Evolutionary conservation across 495 filamentous ascomycete species (phyloP).

Genomic region (Thozetella sp.): DNA sequence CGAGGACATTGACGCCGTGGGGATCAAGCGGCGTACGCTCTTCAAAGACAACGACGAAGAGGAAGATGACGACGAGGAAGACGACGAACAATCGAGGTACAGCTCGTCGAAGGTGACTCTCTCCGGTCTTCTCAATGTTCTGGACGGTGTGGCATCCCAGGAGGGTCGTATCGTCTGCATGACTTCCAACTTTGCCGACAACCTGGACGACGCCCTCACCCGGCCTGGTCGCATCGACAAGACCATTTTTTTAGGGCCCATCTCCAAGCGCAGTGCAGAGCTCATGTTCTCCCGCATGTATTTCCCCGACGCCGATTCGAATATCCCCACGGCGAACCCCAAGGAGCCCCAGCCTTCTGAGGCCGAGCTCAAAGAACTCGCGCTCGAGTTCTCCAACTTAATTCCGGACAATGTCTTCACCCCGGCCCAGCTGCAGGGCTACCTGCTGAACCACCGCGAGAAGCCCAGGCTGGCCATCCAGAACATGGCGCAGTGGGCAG

Average conservation of each 20-base stretch:
- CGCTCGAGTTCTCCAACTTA: conserved; percentile 47
- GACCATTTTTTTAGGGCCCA: conserved; percentile 59
- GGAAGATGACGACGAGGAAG: conserved; percentile 23
- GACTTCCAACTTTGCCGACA: conserved; percentile 72
- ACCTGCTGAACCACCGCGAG: conserved; percentile 57
- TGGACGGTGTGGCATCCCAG: conserved; percentile 71
- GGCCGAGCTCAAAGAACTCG: conserved; percentile 39
- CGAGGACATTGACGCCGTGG: conserved; percentile 69
- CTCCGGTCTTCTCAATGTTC: conserved; percentile 69
- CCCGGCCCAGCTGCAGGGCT: conserved; percentile 70
- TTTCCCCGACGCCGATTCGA: conserved; percentile 19
- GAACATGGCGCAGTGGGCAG: conserved; percentile 48
- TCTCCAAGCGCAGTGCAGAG: conserved; percentile 39
- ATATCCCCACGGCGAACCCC: conserved; percentile 7
- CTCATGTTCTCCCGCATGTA: conserved; percentile 56
- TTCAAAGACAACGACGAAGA: conserved; percentile 18
- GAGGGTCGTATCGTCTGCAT: conserved; percentile 76
- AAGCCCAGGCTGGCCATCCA: conserved; percentile 49
- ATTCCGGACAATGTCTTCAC: conserved; percentile 60
- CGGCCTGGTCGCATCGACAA: conserved; percentile 72
- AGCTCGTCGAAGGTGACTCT: conserved; percentile 43
- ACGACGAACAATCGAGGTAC: conserved; percentile 15
- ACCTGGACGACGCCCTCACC: conserved; percentile 67
- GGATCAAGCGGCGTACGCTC: conserved; percentile 37
- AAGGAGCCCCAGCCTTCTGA: conserved; percentile 9